Base-by-base conservation (phyloP, 441 rosid genomes). In the Corymbia calophylla region DNA sequence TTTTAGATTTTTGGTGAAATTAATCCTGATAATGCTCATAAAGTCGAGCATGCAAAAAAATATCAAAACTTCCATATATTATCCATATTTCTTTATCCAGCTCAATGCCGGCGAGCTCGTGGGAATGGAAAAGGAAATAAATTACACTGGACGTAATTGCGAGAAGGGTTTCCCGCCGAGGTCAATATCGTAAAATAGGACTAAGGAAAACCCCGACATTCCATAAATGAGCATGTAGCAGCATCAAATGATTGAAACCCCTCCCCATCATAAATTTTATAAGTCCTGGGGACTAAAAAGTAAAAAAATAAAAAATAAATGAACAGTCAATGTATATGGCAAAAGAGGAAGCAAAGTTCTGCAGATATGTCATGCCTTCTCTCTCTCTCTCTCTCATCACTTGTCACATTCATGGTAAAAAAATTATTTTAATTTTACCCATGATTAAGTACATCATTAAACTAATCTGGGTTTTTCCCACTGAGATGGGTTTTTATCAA, bases 21-120 rank as follows among this genome's bases (percentile, higher is more conserved):
- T 39, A 39, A 39, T 6, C 44, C 44, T 39, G 44, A 39, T 39
- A 39, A 39, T 39, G 44, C 44, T 39, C 44, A 39, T 39, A 39
- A 9, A 9, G 64, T 25, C 14, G 15, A 3, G 2, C 6, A 25
- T 5, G 64, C 6, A 0, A 1, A 55, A 9, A 58, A 25, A 58
- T 58, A 0, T 4, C 32, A n/a, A 13, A 2, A 31, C 32, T 31
- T 32, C 44, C 35, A 31, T 68, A 7, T 32, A 4, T 68, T 2
- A 44, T 44, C 84, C 3, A 44, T 12, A 1, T 2, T 44, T 1
- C 12, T 73, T 68, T 9, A 4, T 39, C 9, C 84, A 44, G n/a
- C n/a, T 77, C 25, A 77, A 77, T 77, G 18, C 48, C 8, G 44
- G 7, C 39, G 3, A 39, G 35, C 11, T 70, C 16, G 4, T 15